Conservation (phyloP, 2,329 filamentous ascomycete species). For the Xylariaceae sp. region DNA sequence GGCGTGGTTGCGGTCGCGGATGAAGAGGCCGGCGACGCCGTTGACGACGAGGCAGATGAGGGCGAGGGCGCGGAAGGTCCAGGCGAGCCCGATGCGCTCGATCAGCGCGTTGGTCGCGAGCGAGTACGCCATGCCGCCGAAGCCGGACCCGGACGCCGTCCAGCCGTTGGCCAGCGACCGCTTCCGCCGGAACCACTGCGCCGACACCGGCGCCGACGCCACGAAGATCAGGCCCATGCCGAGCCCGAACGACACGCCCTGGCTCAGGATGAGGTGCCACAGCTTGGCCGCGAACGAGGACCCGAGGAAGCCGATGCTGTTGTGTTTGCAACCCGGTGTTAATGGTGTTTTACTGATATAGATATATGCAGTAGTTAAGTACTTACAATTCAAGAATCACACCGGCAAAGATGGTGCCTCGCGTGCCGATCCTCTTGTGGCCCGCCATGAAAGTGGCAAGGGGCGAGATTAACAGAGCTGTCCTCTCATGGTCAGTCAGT, state of each 20-base stretch:
- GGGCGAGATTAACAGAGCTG: slow-evolving; percentile 62
- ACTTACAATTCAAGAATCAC: slow-evolving; percentile 54
- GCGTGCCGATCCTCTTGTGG: slow-evolving; percentile 60
- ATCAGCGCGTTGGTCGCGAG: slow-evolving; percentile 66
- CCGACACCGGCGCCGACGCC: slow-evolving; percentile 58
- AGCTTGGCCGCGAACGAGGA: slow-evolving; percentile 64
- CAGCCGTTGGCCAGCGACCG: slow-evolving; percentile 67
- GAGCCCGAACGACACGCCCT: slow-evolving; percentile 71
- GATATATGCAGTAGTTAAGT: neutral
- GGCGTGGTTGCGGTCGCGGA: slow-evolving; percentile 66
- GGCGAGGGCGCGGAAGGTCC: slow-evolving; percentile 46
- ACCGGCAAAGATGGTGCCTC: slow-evolving; percentile 58
- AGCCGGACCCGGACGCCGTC: slow-evolving; percentile 61
- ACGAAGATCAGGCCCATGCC: slow-evolving; percentile 76
- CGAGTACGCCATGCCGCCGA: slow-evolving; percentile 68
- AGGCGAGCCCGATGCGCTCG: slow-evolving; percentile 54
- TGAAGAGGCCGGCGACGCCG: slow-evolving; percentile 53
- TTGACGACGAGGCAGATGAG: slow-evolving; percentile 45
- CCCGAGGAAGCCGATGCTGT: slow-evolving; percentile 54
- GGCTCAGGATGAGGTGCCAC: slow-evolving; percentile 71
- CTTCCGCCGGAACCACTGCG: slow-evolving; percentile 68
- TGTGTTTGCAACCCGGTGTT: no score
- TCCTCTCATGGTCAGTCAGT: slow-evolving; percentile 25
- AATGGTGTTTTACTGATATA: no score
- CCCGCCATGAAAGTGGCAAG: slow-evolving; percentile 49